Evolutionary conservation across 768 basidiomycete genomes (phyloP), one percentile per base, ranked within the genome.

Genomic region (Mrakia blollopis): DNA sequence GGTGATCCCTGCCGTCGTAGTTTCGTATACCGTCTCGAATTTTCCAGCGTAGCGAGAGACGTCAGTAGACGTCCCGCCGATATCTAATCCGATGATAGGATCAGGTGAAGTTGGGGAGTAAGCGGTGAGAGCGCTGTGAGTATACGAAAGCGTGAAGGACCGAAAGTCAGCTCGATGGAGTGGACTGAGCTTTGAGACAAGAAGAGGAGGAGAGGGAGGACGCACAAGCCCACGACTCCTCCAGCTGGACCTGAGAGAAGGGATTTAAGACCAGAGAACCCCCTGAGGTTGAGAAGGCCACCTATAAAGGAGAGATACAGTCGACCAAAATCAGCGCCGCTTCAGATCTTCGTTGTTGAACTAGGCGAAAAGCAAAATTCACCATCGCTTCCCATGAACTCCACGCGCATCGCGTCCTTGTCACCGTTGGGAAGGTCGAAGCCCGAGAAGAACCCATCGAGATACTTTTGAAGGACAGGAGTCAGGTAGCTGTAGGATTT

Each of bases 81-180:
- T 80, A 80, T 65, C 82, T 80, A 77, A 81, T 76, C 80, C 81
- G 37, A 81, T 73, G 52, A 81, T 69, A 0, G 81, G 68, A 23
- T 76, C 75, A 0, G 69, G 11, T 3, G 44, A 54, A 14, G 47
- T 25, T 2, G 67, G 67, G 0, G 65, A 65, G 54, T 54, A 75
- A 0, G 65, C 65, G 4, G 75, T 76, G 25, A 76, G 60, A 35
- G 75, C 75, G 30, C 47, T 50, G 44, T 16, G 16, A 14, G 39
- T n/a, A n/a, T n/a, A n/a, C 5, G 47, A 21, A 2, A 21, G 47
- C 39, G 47, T 2, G 47, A 50, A 11, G 44, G 44, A 44, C 14
- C 47, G 10, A 50, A 50, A 14, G 18, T 50, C 47, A 50, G 47
- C 7, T 50, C 14, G 47, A 2, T 18, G 47, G 21, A 50, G 16